Evolutionary conservation across 768 basidiomycete species (phyloP), one percentile per base, ranked within the genome.

Genomic region (Thelephora ganbajun): DNA sequence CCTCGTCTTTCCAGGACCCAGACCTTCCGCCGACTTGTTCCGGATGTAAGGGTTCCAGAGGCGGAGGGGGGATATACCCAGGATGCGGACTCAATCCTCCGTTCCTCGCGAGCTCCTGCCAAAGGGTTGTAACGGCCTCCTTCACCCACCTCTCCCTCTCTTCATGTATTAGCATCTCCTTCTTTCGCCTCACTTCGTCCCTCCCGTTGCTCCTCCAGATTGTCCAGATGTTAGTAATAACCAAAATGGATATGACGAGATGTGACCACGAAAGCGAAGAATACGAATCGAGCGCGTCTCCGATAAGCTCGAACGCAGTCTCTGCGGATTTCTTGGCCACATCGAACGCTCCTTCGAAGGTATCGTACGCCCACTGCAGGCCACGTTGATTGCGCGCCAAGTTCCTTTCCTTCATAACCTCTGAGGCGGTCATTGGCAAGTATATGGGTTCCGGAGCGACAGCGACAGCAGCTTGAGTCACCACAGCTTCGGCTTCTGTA

Each of bases 311-410:
- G 50, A 89, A 58, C 20, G 83, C 82, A 16, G 77, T 84, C 42
- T 63, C 69, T 37, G 83, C 74, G 51, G 83, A 86, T 58, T 77
- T 76, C 56, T 65, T 68, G 26, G 77, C 86, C 51, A 91, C 87
- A 53, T 74, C 70, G 51, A 67, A 72, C 1, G 88, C 80, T 9
- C 85, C 88, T 26, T 80, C 80, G 60, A 86, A 73, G 43, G 88
- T 91, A 54, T 91, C 88, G 66, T 78, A 85, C 2, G 87, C 87
- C 88, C 88, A 91, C 56, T 91, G 88, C 53, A 89, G 64, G 0
- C 79, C 79, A 14, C 84, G 81, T 49, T 69, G 73, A 51, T 80
- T 78, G 13, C 80, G 76, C 59, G 84, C 79, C 48, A 71, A 68
- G 59, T 83, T 82, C 46, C 83, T 76, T 49, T 69, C 68, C 60